phyloP scores from a whole-genome alignment of 257 asterid genomes.

The Gentiana macrophylla region DNA sequence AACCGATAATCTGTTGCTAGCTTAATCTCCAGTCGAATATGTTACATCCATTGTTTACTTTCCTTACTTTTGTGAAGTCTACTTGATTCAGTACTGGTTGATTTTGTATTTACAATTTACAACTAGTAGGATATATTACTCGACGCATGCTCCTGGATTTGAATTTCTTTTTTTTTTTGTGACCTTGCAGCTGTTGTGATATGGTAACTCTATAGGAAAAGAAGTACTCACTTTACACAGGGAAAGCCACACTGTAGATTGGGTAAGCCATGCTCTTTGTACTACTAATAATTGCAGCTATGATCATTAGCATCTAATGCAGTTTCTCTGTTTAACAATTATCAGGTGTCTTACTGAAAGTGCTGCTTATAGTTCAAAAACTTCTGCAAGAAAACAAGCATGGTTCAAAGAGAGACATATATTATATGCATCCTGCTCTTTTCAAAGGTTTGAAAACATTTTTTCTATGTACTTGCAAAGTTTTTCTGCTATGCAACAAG shows the following conservation, averaged over 20 bases:
- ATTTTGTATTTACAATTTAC: neutral
- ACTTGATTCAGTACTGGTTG: neutral
- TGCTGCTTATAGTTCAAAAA: constrained; percentile 57
- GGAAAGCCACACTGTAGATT: constrained; percentile 53
- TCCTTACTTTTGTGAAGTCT: too few species aligned
- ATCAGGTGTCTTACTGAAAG: constrained; percentile 59
- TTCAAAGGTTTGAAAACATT: constrained; percentile 49
- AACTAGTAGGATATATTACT: neutral
- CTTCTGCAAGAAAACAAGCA: constrained; percentile 83
- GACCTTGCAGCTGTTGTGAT: constrained; percentile 54
- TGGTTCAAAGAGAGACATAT: constrained; percentile 82
- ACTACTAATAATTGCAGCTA: neutral
- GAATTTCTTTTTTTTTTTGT: constrained; percentile 2
- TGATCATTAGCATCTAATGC: neutral
- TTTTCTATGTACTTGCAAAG: neutral
- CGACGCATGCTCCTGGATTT: too few species aligned
- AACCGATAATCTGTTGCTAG: neutral
- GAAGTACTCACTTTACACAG: constrained; percentile 44
- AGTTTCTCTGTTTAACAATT: constrained; percentile 1
- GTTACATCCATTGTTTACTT: too few species aligned
- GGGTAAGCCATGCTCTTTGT: constrained; percentile 30
- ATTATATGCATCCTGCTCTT: constrained; percentile 75
- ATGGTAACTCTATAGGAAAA: constrained; percentile 51
- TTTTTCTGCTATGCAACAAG: neutral
- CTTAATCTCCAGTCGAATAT: neutral